Percentiles rank a stretch among this genome's conserved stretches.
phyloP scores from a whole-genome alignment of 805 yeast species.

The Yarrowia yakushimensis region DNA sequence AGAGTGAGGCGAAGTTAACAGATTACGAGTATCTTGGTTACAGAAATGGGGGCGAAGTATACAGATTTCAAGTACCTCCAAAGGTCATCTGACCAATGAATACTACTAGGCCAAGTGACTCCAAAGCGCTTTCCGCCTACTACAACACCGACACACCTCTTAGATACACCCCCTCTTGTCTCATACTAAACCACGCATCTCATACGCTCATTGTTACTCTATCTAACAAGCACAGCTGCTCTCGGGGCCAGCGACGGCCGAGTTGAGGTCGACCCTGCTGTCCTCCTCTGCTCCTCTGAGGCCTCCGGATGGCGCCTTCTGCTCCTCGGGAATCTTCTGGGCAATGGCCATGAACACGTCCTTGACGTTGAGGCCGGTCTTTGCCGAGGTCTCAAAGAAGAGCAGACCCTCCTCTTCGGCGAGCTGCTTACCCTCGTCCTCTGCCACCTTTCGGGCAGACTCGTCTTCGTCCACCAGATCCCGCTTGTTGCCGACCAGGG shows the following conservation, averaged over 20 bases:
- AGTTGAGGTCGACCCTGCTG: constrained; percentile 26
- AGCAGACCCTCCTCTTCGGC: constrained; percentile 89
- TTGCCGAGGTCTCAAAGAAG: constrained; percentile 93
- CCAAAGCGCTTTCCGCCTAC: no score
- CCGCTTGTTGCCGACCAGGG: constrained; percentile 88
- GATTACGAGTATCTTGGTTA: no score
- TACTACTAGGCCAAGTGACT: no score
- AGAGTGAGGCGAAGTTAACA: no score
- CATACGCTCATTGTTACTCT: neutral
- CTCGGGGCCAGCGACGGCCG: constrained; percentile 22
- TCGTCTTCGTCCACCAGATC: constrained; percentile 64
- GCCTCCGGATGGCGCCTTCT: constrained; percentile 25
- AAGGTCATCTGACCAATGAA: no score
- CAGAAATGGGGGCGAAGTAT: no score
- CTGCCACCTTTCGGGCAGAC: constrained; percentile 67
- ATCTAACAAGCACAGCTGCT: constrained; percentile 26
- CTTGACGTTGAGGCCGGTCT: constrained; percentile 81
- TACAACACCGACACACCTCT: no score
- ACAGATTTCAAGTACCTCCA: no score
- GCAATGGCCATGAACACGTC: constrained; percentile 92
- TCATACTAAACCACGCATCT: neutral
- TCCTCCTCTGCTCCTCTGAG: constrained; percentile 24
- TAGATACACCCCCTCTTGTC: no score
- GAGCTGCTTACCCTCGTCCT: constrained; percentile 78
- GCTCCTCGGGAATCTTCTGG: constrained; percentile 67